Evolutionary conservation across 208 protist genomes (phyloP), one percentile per base, ranked within the genome.

Genomic region (Crithidia sp.): DNA sequence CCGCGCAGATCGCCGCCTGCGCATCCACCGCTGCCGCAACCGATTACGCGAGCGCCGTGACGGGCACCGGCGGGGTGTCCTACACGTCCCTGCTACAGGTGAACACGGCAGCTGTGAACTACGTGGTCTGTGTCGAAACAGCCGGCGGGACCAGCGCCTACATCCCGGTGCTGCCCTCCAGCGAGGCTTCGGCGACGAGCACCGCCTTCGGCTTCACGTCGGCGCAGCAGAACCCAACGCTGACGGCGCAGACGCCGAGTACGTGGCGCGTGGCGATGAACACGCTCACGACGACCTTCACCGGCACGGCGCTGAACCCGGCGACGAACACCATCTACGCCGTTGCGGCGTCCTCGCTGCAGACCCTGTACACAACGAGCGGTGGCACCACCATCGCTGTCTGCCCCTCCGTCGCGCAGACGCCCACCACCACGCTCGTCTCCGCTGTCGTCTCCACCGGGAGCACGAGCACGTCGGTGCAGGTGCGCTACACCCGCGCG

Each of bases 201-300:
- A 74, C 69, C 37, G 67, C 50, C 13, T 93, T 86, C 81, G 79
- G 81, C 53, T 90, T 97, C 74, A 79, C 47, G 7, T 73, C 79
- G 4, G 75, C 56, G 0, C 44, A 68, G 17, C 71, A 57, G 55
- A 91, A 89, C 73, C 79, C 83, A 8, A 75, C 36, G 41, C 62
- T 95, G 3, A 58, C 41, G 47, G 50, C 58, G 43, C 44, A 70
- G 54, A 53, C 43, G 10, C 93, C 93, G 8, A 45, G 57, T 12
- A 67, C 77, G 62, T 97, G 93, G 93, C 88, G 86, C 49, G 90
- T 93, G 36, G 73, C 55, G 13, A 76, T 92, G 68, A 82, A 80
- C 41, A 84, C 58, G 19, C 78, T 91, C 12, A 57, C 19, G 10
- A 76, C 89, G 13, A 87, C 77, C 61, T 94, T 95, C 73, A 75